Evolutionary conservation across 352 stramenopile genomes (phyloP).

Genomic region (Pythium sp.): DNA sequence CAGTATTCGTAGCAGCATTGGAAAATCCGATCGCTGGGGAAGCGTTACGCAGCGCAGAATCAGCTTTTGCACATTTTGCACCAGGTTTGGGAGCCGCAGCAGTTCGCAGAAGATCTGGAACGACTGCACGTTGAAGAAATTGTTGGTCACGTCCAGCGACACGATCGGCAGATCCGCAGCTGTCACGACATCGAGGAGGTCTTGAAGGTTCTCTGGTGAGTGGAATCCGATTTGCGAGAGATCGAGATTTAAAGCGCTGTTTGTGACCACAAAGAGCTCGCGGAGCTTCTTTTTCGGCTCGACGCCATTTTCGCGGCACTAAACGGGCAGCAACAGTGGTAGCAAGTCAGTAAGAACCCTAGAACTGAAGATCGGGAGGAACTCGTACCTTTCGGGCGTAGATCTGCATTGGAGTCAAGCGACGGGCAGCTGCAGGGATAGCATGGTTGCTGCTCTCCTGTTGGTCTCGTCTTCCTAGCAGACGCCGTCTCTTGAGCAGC

Average conservation of each 20-base stretch:
- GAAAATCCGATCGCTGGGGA: constrained; percentile 45
- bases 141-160: constrained; percentile 52
- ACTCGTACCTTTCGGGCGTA: constrained; percentile 39
- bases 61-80: constrained; percentile 31
- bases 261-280: constrained; percentile 34
- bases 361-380: neutral
- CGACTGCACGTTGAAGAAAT: constrained; percentile 55
- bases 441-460: neutral
- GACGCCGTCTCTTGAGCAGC: constrained; percentile 27
- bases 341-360: neutral
- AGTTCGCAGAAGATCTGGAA: constrained; percentile 51
- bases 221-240: constrained; percentile 55
- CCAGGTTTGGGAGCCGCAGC: constrained; percentile 33
- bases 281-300: constrained; percentile 39
- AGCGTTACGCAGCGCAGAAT: constrained; percentile 47
- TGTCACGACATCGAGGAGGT: constrained; percentile 46
- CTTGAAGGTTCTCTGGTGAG: constrained; percentile 44
- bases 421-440: constrained; percentile 7
- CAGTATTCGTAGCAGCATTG: constrained; percentile 37
- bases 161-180: constrained; percentile 32
- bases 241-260: constrained; percentile 40
- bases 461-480: constrained; percentile 8
- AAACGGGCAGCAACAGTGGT: neutral
- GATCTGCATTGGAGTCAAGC: constrained; percentile 24
- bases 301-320: constrained; percentile 46